A percentile compares a stretch with the other conserved stretches of the same genome.
These are phyloP conservation scores for Vinca minor DNA, from an alignment of 257 asterid species.

Conservation along the genomic window DNA sequence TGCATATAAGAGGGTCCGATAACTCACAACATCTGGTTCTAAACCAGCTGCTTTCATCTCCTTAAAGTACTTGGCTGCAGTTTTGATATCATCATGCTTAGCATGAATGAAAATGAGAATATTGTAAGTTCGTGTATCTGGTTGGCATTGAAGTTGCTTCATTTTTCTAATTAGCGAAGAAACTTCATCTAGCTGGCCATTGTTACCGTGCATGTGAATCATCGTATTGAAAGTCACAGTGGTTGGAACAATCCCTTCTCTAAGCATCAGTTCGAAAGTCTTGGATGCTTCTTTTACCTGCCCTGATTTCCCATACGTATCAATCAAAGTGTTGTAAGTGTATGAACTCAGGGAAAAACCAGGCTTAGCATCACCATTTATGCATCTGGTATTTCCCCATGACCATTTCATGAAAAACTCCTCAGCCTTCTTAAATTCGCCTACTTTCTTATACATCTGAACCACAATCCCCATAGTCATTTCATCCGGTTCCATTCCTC, in stretches of 20 bases:
- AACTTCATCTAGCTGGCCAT: constrained; percentile 58
- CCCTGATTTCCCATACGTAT: constrained; percentile 88
- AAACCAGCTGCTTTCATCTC: constrained; percentile 70
- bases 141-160: constrained; percentile 55
- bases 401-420: constrained; percentile 83
- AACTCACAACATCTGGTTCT: constrained; percentile 78
- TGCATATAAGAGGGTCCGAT: constrained; percentile 87
- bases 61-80: constrained; percentile 55
- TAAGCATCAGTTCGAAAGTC: constrained; percentile 60
- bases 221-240: constrained; percentile 82
- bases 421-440: constrained; percentile 75
- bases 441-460: constrained; percentile 86
- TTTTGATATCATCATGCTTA: constrained; percentile 55
- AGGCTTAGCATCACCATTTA: constrained; percentile 21
- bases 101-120: constrained; percentile 78
- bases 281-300: constrained; percentile 63
- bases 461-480: constrained; percentile 81
- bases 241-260: constrained; percentile 57
- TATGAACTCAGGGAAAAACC: constrained; percentile 40
- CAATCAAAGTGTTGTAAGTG: constrained; percentile 78
- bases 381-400: constrained; percentile 17
- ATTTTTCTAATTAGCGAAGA: constrained; percentile 52
- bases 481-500: constrained; percentile 78
- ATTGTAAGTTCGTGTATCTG: constrained; percentile 78
- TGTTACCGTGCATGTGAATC: constrained; percentile 88